A percentile compares a stretch with the other conserved stretches of the same genome.
Conservation (phyloP, 177 flowering plant genomes). For the Vitis hybrid region DNA sequence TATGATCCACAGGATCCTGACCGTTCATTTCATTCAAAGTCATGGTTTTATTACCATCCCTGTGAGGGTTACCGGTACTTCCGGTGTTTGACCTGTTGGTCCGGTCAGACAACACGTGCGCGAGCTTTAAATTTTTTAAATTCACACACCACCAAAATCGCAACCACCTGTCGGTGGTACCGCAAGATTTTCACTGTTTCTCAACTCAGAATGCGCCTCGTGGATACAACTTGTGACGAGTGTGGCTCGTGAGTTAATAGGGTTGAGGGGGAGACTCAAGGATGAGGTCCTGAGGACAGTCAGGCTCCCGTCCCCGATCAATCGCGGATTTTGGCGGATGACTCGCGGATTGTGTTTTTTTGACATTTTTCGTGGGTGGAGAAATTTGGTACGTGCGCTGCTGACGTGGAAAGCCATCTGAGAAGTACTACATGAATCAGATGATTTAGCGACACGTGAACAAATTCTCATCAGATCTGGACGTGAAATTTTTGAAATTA, state of each 20-base stretch:
- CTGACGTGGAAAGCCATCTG: not conserved
- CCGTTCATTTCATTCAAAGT: conserved; percentile 17
- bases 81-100: conserved; percentile 23
- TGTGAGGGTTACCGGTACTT: conserved; percentile 4
- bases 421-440: not conserved
- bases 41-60: not conserved
- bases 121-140: not conserved
- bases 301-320: no score
- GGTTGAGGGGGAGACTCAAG: not conserved
- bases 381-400: not conserved
- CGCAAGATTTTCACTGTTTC: not conserved
- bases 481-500: not conserved
- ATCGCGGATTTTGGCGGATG: not conserved
- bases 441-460: not conserved
- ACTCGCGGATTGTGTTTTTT: not conserved
- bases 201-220: not conserved
- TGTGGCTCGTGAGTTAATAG: not conserved
- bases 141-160: not conserved
- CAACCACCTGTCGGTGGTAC: conserved; percentile 17
- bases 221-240: not conserved
- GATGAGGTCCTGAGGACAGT: no score
- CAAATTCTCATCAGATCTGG: not conserved
- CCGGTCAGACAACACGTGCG: conserved; percentile 36
- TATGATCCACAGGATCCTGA: conserved; percentile 11
- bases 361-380: no score